Conservation (phyloP, 176 grass and related monocot genomes). For the Carex cristatella region DNA sequence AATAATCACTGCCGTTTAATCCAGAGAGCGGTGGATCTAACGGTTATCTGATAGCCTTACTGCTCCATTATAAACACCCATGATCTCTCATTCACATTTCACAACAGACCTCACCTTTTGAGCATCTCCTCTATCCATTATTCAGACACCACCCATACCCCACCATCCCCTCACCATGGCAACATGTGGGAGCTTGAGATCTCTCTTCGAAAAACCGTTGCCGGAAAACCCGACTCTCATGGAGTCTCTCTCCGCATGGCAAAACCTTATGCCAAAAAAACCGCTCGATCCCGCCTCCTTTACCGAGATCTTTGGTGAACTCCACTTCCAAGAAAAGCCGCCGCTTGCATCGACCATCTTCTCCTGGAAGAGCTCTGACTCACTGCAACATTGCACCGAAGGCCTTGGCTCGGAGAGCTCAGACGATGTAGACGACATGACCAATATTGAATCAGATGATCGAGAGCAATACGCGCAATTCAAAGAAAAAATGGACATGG, state of each 20-base stretch:
- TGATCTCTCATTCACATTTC: neutral
- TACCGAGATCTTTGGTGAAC: conserved; percentile 95
- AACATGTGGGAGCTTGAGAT: conserved; percentile 51
- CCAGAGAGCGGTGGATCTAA: neutral
- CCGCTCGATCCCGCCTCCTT: conserved; percentile 50
- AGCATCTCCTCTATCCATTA: conserved; percentile 4
- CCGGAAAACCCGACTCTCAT: conserved; percentile 85
- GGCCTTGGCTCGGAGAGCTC: conserved; percentile 82
- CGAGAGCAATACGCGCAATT: neutral
- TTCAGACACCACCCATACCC: neutral
- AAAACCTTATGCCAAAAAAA: conserved; percentile 42
- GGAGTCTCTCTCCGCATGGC: conserved; percentile 72
- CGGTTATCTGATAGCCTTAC: neutral
- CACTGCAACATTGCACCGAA: conserved; percentile 65
- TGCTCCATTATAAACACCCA: conserved; percentile 13
- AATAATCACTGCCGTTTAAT: neutral
- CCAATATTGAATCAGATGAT: conserved; percentile 28
- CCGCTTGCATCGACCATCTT: conserved; percentile 31
- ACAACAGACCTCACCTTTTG: neutral
- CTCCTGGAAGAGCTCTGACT: conserved; percentile 42
- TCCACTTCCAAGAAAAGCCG: conserved; percentile 73
- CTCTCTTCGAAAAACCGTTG: conserved; percentile 86
- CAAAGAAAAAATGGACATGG: neutral
- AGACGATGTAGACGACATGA: conserved; percentile 58
- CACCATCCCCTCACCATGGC: conserved; percentile 41